phyloP scores from a whole-genome alignment of 2,329 filamentous ascomycete genomes.

The Cercospora nicotianae region DNA sequence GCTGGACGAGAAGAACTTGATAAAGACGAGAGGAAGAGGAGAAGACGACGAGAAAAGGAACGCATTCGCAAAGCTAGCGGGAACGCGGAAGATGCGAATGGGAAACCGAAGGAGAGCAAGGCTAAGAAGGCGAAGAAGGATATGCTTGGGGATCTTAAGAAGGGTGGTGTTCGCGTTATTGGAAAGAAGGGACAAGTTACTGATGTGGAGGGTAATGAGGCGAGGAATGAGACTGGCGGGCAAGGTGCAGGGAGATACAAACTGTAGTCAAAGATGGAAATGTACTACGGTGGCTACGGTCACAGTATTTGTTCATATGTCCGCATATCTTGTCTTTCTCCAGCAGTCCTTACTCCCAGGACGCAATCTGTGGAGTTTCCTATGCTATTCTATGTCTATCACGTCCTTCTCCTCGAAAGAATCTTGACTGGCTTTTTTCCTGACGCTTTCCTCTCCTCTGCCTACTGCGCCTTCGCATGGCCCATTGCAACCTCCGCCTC shows the following conservation, averaged over 20 bases:
- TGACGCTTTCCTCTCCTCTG: not conserved
- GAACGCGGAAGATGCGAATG: conserved; percentile 43
- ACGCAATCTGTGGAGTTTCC: not conserved
- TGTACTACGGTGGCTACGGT: not conserved
- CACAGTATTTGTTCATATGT: not conserved
- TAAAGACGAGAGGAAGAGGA: conserved; percentile 77
- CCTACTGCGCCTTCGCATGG: not conserved
- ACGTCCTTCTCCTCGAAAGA: not conserved
- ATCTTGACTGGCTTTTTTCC: not conserved
- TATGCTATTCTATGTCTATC: not conserved
- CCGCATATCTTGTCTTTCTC: not conserved
- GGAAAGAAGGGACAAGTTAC: conserved; percentile 84
- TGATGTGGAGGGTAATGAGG: conserved; percentile 79
- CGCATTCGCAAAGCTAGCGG: conserved; percentile 69
- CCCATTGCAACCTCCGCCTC: not conserved
- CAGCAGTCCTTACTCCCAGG: not conserved
- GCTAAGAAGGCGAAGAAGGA: conserved; percentile 55
- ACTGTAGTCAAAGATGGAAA: conserved; percentile 27
- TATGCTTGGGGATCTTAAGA: conserved; percentile 69
- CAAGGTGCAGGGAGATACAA: conserved; percentile 37
- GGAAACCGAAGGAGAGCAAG: conserved; percentile 39
- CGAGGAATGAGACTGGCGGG: conserved; percentile 39
- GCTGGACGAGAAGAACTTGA: conserved; percentile 82
- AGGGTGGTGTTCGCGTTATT: conserved; percentile 87
- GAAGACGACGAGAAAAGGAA: conserved; percentile 73